phyloP scores from a whole-genome alignment of 768 basidiomycete species.

The Boletus reticuloceps region DNA sequence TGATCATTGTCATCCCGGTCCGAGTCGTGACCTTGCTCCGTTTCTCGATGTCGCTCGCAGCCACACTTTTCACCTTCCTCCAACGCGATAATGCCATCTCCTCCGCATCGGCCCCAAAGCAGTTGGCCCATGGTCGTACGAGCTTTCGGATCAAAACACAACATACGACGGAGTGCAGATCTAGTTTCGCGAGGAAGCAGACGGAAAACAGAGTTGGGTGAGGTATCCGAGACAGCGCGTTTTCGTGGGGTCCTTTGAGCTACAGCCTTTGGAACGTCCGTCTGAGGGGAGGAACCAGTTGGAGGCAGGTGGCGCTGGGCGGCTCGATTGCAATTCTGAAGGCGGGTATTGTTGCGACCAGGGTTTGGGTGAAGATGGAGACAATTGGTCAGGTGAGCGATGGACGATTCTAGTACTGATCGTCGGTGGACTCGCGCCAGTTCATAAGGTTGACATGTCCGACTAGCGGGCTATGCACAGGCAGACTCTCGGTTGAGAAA shows the following conservation, averaged over 20 bases:
- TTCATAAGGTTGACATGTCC: not conserved
- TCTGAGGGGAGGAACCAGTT: not conserved
- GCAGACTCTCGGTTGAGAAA: constrained; percentile 71
- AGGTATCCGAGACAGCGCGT: constrained; percentile 24
- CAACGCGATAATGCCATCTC: constrained; percentile 57
- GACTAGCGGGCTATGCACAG: constrained; percentile 15
- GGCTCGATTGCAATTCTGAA: constrained; percentile 20
- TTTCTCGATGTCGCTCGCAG: constrained; percentile 47
- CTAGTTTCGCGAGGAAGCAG: constrained; percentile 92
- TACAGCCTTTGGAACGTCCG: constrained; percentile 38
- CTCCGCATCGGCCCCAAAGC: constrained; percentile 76
- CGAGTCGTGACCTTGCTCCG: constrained; percentile 29
- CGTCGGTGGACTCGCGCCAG: constrained; percentile 4
- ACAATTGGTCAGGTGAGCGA: constrained; percentile 2
- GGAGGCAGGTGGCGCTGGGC: constrained; percentile 27
- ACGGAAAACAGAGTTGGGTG: constrained; percentile 88
- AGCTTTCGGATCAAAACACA: constrained; percentile 82
- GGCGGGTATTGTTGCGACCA: constrained; percentile 7
- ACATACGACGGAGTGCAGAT: constrained; percentile 87
- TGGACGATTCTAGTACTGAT: not conserved
- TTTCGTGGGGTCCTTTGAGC: constrained; percentile 38
- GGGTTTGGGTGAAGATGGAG: constrained; percentile 4
- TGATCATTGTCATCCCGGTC: constrained; percentile 22
- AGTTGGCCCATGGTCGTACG: constrained; percentile 93
- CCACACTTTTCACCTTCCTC: constrained; percentile 52